Evolutionary conservation across 2,329 filamentous ascomycete species (phyloP).

Genomic region (Neofusicoccum kwambonambiense): DNA sequence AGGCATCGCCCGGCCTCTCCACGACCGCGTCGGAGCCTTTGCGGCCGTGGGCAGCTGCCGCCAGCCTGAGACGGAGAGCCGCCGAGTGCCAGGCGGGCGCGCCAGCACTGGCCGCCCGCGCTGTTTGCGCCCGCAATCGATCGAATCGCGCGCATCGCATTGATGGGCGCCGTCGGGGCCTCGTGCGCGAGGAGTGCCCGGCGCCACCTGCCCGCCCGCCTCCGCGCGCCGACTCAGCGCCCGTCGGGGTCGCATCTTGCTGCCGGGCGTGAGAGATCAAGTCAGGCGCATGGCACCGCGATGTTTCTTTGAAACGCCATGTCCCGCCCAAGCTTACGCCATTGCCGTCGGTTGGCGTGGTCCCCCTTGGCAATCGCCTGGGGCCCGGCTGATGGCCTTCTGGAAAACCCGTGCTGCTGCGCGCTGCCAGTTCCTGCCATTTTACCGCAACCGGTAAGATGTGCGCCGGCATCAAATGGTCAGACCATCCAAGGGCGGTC

Average conservation of each 20-base stretch:
- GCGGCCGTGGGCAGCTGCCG: background rate
- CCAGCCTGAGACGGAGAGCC: background rate
- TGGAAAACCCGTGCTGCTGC: background rate
- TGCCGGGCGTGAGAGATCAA: background rate
- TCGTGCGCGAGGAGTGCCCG: slow-evolving; percentile 1
- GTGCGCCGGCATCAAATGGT: slow-evolving; percentile 13
- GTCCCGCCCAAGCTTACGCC: slow-evolving; percentile 19
- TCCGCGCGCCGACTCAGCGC: slow-evolving; percentile 11
- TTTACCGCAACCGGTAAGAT: slow-evolving; percentile 13
- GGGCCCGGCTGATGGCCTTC: slow-evolving; percentile 3
- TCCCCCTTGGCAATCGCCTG: slow-evolving; percentile 5
- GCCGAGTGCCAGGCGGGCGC: background rate
- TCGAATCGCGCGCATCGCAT: slow-evolving; percentile 4
- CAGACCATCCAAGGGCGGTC: slow-evolving; percentile 18
- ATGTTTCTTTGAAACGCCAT: slow-evolving; percentile 16
- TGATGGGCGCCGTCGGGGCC: background rate
- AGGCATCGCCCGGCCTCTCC: slow-evolving; percentile 17
- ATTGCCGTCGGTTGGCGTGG: slow-evolving; percentile 19
- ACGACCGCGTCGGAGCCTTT: slow-evolving; percentile 16
- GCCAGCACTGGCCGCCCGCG: background rate
- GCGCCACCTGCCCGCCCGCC: slow-evolving; percentile 12
- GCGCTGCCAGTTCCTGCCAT: slow-evolving; percentile 4
- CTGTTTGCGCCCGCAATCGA: slow-evolving; percentile 1
- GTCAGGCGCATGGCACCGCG: background rate
- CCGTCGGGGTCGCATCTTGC: slow-evolving; percentile 6